Base-by-base conservation (phyloP, 2,329 filamentous ascomycete species). In the Colletotrichum plurivorum region DNA sequence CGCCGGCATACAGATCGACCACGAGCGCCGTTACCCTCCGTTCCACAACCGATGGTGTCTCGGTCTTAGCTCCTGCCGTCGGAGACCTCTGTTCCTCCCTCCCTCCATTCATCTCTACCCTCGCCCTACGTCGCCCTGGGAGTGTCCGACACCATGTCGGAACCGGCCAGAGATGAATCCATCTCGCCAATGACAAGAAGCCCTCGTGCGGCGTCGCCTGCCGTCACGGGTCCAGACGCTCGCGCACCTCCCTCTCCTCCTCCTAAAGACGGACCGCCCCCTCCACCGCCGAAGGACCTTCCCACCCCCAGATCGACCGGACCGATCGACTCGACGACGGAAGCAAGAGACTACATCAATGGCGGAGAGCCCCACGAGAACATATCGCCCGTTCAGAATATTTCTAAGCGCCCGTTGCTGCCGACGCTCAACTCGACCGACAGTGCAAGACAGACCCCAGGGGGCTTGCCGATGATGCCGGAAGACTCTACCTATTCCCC, bases 301-400 rank as follows among this genome's bases (percentile, higher is more conserved):
- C 41, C 41, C 65, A 57, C 71, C n/a, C 63, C 57, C n/a, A 41
- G 46, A 27, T 62, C 67, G 57, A 63, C 54, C 65, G 58, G 63
- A 63, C 72, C 41, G 69, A 73, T 73, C 22, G 69, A 72, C 18
- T 69, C 74, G 46, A 69, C 71, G 43, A 60, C 58, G 20, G 70
- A 76, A 31, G 75, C 81, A 10, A 70, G 75, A 13, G 82, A 84
- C 71, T 81, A 83, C 71, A 49, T 83, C 41, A 82, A 82, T 59
- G 78, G 76, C 43, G 79, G 78, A 6, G 67, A 69, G 13, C 77
- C 79, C 1, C 79, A 82, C 57, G 75, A 78, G 5, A 69, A 68
- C 36, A 67, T 75, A 20, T 77, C 79, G 16, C 76, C 78, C 13
- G 61, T 67, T 18, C 72, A 57, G 22, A 36, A 67, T 25, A 55